These are phyloP conservation scores for Aristolochia contorta DNA, from an alignment of 164 flowering plant genomes.

Conservation along the genomic window DNA sequence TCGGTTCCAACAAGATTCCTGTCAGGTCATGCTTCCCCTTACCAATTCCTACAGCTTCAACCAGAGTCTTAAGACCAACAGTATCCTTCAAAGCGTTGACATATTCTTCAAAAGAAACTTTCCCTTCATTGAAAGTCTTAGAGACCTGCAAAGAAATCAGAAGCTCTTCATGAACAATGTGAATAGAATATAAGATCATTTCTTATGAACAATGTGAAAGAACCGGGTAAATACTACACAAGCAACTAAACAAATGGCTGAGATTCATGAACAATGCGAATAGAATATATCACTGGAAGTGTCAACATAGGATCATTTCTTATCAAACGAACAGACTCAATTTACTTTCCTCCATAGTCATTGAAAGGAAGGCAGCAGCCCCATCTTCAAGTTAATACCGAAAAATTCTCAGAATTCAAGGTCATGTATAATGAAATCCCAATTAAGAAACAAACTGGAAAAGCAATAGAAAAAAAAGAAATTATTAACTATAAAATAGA, in stretches of 20 bases:
- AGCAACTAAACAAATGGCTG: neutral
- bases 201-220: neutral
- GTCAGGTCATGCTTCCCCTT: conserved; percentile 84
- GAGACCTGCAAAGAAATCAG: conserved; percentile 40
- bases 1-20: conserved; percentile 29
- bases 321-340: neutral
- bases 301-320: neutral
- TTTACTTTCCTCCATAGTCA: neutral
- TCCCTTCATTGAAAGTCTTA: conserved; percentile 52
- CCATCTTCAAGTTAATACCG: too few relatives aligned
- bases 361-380: neutral
- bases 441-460: too few relatives aligned
- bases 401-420: too few relatives aligned
- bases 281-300: neutral
- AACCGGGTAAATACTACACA: neutral
- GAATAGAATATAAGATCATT: neutral
- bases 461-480: too few relatives aligned
- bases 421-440: too few relatives aligned
- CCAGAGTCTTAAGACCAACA: conserved; percentile 46
- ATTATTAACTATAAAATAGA: too few relatives aligned
- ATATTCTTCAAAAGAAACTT: conserved; percentile 53
- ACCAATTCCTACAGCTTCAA: conserved; percentile 83
- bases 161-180: neutral
- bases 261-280: neutral
- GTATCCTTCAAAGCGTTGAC: conserved; percentile 41